Base-by-base conservation (phyloP, 1,284 basidiomycete species). In the Ganoderma lucidum region DNA sequence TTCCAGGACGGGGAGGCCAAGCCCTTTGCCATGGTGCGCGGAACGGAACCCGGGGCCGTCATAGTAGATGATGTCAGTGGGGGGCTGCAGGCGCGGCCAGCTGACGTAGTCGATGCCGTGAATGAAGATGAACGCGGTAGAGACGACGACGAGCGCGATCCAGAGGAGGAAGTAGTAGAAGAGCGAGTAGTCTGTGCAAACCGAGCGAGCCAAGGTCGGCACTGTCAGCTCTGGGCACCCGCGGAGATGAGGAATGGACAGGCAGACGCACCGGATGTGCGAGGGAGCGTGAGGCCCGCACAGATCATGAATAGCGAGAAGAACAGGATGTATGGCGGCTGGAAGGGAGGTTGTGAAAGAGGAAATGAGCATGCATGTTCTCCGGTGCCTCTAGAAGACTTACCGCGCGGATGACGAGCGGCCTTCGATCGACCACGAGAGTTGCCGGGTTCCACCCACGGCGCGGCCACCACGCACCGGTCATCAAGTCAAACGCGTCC, bases 401-500 rank as follows among this genome's bases (percentile, higher is more conserved):
- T 77, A 96, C 96, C 45, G 94, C 90, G 74, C 95, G 93, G 76
- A 93, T 91, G 62, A 94, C 77, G 70, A 97, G 81, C 14, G 96
- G 93, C 63, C 96, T 87, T 64, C 86, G 85, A 79, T 99, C 97
- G 14, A 89, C 85, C 63, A 96, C 84, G 65, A 96, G 85, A 9
- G 86, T 84, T 17, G 90, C 84, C 9, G 91, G 89, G 41, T 74
- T 73, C 78, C 78, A 80, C 41, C 90, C 93, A 75, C 89, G 90
- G 74, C 89, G 86, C 23, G 95, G 94, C 41, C 90, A 85, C 95
- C 96, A 99, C 6, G 88, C 87, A 10, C 98, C 98, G 6, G 96
- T 97, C 74, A 99, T 87, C 69, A 99, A 86, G 80, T 99, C 98
- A 78, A 94, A 97, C 1, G 93, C 95, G 81, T 98, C 96, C 90